These are phyloP conservation scores for Syzygium aqueum DNA, from an alignment of 345 rosid species.

Conservation along the genomic window DNA sequence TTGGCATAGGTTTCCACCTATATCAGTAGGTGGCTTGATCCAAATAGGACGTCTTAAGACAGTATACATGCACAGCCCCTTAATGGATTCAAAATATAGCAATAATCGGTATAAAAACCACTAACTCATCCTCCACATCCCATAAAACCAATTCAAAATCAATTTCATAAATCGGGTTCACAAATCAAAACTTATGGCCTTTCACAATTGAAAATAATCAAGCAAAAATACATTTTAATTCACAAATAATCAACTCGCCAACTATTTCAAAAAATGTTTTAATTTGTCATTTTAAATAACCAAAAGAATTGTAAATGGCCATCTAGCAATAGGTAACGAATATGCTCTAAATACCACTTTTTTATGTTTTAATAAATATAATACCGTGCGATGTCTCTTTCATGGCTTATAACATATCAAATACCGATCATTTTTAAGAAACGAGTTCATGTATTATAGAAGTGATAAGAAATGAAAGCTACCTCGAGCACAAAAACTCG, in stretches of 20 bases:
- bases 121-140: not conserved
- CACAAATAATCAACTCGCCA: not conserved
- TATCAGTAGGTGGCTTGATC: not conserved
- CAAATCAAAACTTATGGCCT: not conserved
- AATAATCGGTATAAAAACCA: not conserved
- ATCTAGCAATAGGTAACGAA: not conserved
- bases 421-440: not conserved
- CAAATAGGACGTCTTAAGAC: not conserved
- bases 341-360: not conserved
- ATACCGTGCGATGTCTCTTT: fast-evolving
- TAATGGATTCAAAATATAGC: not conserved
- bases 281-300: not conserved
- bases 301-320: not conserved
- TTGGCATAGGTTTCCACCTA: not conserved
- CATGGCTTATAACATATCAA: not conserved
- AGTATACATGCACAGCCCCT: not conserved
- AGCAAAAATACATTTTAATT: not conserved
- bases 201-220: not conserved
- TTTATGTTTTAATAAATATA: not conserved
- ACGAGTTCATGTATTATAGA: not conserved
- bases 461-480: not conserved
- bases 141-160: not conserved
- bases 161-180: not conserved
- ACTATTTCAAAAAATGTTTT: not conserved
- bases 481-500: not conserved